phyloP scores from a whole-genome alignment of 768 basidiomycete species.

The Lepiota brunneoincarnata region DNA sequence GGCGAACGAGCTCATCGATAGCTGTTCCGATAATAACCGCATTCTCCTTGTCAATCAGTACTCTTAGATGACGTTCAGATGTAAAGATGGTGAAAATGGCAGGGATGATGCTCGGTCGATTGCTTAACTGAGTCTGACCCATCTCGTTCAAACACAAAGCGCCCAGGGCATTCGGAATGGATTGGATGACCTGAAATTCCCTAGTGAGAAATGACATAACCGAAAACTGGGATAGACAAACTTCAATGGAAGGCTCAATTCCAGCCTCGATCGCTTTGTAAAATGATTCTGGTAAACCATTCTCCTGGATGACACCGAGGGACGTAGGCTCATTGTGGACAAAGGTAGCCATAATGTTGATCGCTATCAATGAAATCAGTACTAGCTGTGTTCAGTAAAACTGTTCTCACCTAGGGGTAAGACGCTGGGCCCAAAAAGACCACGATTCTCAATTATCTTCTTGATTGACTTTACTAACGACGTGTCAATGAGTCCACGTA shows the following conservation, averaged over 20 bases:
- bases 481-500: constrained; percentile 92
- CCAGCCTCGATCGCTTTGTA: constrained; percentile 83
- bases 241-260: constrained; percentile 87
- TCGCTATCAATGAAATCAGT: constrained; percentile 44
- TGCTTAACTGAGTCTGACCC: constrained; percentile 78
- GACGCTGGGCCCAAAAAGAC: constrained; percentile 83
- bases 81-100: constrained; percentile 85
- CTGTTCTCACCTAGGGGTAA: constrained; percentile 71
- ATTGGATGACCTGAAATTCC: constrained; percentile 71
- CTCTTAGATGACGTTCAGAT: constrained; percentile 77
- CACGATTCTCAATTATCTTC: constrained; percentile 80
- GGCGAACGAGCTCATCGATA: constrained; percentile 93
- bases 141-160: constrained; percentile 92
- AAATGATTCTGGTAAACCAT: constrained; percentile 83
- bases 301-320: constrained; percentile 88
- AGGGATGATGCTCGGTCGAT: constrained; percentile 79
- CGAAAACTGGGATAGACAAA: constrained; percentile 26
- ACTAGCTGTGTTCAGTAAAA: background rate
- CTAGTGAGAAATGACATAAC: constrained; percentile 2
- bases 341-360: constrained; percentile 95
- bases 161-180: constrained; percentile 93
- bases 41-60: constrained; percentile 91
- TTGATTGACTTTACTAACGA: constrained; percentile 82
- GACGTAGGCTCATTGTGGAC: constrained; percentile 99
- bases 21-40: constrained; percentile 84